Conservation (phyloP, 768 basidiomycete genomes). For the Trametes cinnabarina region DNA sequence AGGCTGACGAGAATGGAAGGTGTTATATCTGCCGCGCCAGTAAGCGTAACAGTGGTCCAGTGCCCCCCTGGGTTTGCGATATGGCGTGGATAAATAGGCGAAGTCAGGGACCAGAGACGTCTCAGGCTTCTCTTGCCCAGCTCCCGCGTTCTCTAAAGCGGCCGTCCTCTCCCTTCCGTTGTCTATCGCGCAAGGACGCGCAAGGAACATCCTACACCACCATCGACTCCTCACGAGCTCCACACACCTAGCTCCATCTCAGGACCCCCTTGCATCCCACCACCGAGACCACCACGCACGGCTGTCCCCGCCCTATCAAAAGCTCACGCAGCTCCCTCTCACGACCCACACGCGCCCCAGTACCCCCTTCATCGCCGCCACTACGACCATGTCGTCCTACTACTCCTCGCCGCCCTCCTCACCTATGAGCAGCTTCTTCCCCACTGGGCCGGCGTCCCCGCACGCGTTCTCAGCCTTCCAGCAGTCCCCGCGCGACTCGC, state of each 20-base stretch:
- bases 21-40: constrained; percentile 4
- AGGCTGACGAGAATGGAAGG: constrained; percentile 12
- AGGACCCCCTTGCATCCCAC: neutral
- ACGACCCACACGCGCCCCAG: neutral
- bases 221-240: neutral
- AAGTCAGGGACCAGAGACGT: neutral
- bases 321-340: neutral
- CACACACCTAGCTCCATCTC: neutral
- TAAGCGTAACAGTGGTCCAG: neutral
- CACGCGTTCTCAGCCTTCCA: constrained; percentile 37
- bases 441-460: constrained; percentile 32
- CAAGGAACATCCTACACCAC: neutral
- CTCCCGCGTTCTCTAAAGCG: neutral
- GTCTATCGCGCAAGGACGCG: neutral
- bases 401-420: constrained; percentile 28
- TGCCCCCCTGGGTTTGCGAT: neutral
- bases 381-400: constrained; percentile 31
- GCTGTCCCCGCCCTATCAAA: neutral
- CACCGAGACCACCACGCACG: neutral
- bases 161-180: neutral
- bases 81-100: constrained; percentile 11
- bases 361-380: neutral
- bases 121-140: constrained; percentile 15
- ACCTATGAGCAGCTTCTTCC: constrained; percentile 32
- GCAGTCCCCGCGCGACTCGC: constrained; percentile 33